A percentile compares a stretch with the other conserved stretches of the same genome.
These are phyloP conservation scores for Noccaea caerulescens DNA, from an alignment of 345 rosid species.

Conservation along the genomic window DNA sequence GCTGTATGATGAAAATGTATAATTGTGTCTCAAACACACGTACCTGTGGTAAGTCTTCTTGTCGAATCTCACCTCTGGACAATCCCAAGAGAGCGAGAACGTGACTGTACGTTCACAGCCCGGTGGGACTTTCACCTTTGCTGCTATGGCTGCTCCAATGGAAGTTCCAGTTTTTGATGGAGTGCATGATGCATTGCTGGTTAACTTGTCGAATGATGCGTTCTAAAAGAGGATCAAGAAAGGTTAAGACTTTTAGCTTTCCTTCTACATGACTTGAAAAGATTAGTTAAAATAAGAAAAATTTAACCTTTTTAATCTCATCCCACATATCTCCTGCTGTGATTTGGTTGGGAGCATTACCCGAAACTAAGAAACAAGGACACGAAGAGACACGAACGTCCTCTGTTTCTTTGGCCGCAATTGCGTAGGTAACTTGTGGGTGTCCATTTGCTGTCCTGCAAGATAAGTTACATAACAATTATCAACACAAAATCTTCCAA, in stretches of 20 bases:
- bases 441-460: constrained; percentile 77
- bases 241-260: neutral
- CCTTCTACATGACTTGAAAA: constrained; percentile 7
- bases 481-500: constrained; percentile 7
- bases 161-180: constrained; percentile 85
- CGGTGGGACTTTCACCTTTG: constrained; percentile 74
- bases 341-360: constrained; percentile 50
- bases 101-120: constrained; percentile 63
- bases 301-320: constrained; percentile 76
- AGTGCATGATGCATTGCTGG: constrained; percentile 43
- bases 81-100: constrained; percentile 92
- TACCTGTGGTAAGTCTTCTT: constrained; percentile 82
- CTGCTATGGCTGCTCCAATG: constrained; percentile 93
- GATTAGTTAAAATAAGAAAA: no score
- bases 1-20: neutral
- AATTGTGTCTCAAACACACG: constrained; percentile 19
- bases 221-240: constrained; percentile 47
- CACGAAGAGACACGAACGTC: constrained; percentile 71
- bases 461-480: neutral
- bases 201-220: constrained; percentile 70
- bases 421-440: constrained; percentile 66
- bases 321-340: constrained; percentile 93
- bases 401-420: constrained; percentile 70
- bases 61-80: constrained; percentile 77
- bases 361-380: constrained; percentile 70